phyloP scores from a whole-genome alignment of 306 rosid genomes.

The Styphnolobium japonicum region DNA sequence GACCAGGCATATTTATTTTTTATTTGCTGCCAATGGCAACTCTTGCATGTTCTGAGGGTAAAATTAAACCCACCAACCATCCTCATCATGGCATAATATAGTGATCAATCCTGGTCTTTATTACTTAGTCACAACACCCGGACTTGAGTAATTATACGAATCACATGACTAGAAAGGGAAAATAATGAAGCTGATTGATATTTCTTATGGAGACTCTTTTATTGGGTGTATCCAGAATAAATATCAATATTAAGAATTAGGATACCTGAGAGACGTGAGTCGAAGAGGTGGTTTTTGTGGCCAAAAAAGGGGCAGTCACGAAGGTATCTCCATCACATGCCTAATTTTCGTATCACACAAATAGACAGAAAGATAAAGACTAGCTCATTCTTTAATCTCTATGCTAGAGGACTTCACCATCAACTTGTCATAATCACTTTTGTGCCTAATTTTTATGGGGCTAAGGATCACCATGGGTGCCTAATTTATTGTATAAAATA shows the following conservation, averaged over 20 bases:
- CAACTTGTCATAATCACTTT: slow-evolving; percentile 16
- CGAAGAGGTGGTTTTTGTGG: neutral
- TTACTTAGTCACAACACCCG: neutral
- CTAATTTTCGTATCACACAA: neutral
- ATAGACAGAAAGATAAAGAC: slow-evolving; percentile 6
- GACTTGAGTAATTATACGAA: neutral
- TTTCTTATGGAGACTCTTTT: neutral
- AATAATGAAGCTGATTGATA: neutral
- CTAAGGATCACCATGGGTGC: neutral
- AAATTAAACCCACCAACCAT: neutral
- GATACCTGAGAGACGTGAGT: neutral
- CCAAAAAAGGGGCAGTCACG: no score
- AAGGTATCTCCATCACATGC: neutral
- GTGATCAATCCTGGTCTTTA: neutral
- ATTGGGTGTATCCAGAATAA: neutral
- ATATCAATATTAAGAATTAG: no score
- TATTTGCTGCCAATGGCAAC: neutral
- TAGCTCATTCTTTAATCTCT: neutral
- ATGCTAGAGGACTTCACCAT: neutral
- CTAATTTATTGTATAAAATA: neutral
- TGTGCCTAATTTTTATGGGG: slow-evolving; percentile 10
- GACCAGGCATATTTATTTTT: neutral
- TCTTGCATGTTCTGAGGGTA: neutral
- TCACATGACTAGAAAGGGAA: neutral
- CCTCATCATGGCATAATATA: neutral